Evolutionary conservation across 345 rosid species (phyloP), one percentile per base, ranked within the genome.

Genomic region (Populus tremula): DNA sequence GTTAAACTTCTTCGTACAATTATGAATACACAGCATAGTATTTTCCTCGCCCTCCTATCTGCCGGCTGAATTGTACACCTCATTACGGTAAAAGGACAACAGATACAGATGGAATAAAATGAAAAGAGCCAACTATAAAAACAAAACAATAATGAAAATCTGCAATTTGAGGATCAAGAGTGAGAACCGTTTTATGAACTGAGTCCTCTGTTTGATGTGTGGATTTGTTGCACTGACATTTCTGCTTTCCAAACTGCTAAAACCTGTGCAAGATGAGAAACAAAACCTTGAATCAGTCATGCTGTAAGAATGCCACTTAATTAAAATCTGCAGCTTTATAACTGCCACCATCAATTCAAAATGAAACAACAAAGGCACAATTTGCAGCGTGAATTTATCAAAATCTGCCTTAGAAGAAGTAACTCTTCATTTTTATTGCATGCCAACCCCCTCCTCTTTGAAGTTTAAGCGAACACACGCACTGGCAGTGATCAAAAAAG

Each of bases 51-150:
- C 71, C 75, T 50, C 65, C 76, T 70, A 69, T 85, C 79, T 77
- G 84, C 85, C 78, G 73, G 77, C 75, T 79, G 73, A 79, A 77
- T 82, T 75, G 38, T 81, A 84, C 82, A 80, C 59, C 84, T 87
- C 82, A 73, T 72, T 79, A 61, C 54, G 71, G 75, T 72, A 80
- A 59, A 78, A 36, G 79, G 73, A 77, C 71, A 79, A 63, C 81
- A 73, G 54, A 75, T 65, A 81, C 77, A 80, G 43, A 76, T 70
- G 69, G 35, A 77, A 73, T 71, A 71, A 77, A 81, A 71, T 61
- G 53, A 73, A 67, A 56, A 53, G 59, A 70, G 18, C 21, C 36
- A 43, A 68, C 43, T 43, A 61, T 45, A 39, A 45, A 8, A 75
- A 21, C 29, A 49, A 53, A 36, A 27, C 10, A 20, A 69, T 45